Evolutionary conservation across 2,329 filamentous ascomycete genomes (phyloP), one percentile per base, ranked within the genome.

Genomic region (Aspergillus aculeatinus): DNA sequence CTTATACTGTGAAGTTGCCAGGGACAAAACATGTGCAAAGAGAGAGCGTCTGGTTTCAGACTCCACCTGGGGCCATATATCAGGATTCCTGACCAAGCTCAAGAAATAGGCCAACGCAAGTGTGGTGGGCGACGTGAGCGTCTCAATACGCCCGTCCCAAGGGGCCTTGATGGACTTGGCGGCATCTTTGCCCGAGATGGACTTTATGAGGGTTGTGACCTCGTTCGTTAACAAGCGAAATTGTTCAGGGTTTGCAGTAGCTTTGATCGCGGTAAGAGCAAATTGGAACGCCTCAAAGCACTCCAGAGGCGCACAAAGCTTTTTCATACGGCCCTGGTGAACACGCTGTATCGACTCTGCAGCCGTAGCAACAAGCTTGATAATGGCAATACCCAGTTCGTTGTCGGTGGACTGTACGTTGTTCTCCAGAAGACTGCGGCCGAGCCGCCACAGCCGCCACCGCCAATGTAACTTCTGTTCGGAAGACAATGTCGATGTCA

Each of bases 381-480:
- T 60, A 49, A 68, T 60, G 19, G 67, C 44, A 59, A 65, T 57
- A 33, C 58, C 63, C 9, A 74, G 61, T 12, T 53, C 44, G 53
- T 61, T 63, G 48, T 68, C 65, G 10, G 63, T 55, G 4, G 63
- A 65, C 44, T 71, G 66, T 11, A 69, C 33, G 19, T 67, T 69
- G 21, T 73, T 72, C 23, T 72, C 68, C 6, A 76, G 49, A 16
- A 77, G 57, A 61, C 73, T 74, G 48, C 71, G 69, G 49, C 70
- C 59, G 35, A 78, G 64, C 56, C 74, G 71, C 77, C 77, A 79
- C 51, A 79, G 53, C 21, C 77, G 73, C 77, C 77, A 79, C 58
- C 71, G 68, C 76, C 76, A 79, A 59, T 72, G 71, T 23, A 72
- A 51, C 23, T 57, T 57, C 49, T 72, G 67, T 57, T 72, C 70